phyloP scores from a whole-genome alignment of 2,329 filamentous ascomycete species.

The Claviceps paspali region DNA sequence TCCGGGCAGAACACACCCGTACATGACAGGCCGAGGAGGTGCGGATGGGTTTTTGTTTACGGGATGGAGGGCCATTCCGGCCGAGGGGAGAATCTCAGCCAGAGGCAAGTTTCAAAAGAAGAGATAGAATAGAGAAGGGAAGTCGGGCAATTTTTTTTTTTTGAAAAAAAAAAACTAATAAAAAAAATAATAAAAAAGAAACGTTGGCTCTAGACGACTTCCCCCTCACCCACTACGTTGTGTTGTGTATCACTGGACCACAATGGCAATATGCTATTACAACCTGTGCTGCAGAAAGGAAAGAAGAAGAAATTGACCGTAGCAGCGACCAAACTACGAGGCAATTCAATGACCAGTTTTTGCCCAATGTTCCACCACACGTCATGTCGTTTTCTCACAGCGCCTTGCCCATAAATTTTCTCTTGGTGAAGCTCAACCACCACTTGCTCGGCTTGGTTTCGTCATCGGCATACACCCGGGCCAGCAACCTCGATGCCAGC shows the following conservation, averaged over 20 bases:
- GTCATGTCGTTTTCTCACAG: constrained; percentile 46
- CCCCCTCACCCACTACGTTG: too few species aligned
- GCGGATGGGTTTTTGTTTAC: constrained; percentile 86
- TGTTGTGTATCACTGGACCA: too few species aligned
- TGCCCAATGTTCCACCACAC: too few species aligned
- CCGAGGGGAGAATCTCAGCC: constrained; percentile 65
- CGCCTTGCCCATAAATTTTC: constrained; percentile 98
- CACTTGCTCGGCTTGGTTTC: constrained; percentile 65
- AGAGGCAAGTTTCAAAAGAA: constrained; percentile 64
- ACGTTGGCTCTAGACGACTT: too few species aligned
- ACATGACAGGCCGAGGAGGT: constrained; percentile 82
- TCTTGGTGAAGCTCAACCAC: constrained; percentile 98
- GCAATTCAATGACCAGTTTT: too few species aligned
- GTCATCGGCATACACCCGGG: constrained; percentile 71
- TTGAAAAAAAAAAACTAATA: too few species aligned
- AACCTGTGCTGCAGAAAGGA: too few species aligned
- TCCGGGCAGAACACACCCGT: constrained; percentile 77
- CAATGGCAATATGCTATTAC: too few species aligned
- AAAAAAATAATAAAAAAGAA: too few species aligned
- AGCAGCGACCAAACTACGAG: too few species aligned
- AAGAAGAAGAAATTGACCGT: too few species aligned
- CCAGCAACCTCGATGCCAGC: constrained; percentile 66
- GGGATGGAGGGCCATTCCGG: constrained; percentile 64
- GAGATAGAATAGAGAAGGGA: constrained; percentile 19
- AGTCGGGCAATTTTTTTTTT: too few species aligned